These are phyloP conservation scores for Phytopythium cucurbitacearum DNA, from an alignment of 352 stramenopile genomes.

Conservation along the genomic window DNA sequence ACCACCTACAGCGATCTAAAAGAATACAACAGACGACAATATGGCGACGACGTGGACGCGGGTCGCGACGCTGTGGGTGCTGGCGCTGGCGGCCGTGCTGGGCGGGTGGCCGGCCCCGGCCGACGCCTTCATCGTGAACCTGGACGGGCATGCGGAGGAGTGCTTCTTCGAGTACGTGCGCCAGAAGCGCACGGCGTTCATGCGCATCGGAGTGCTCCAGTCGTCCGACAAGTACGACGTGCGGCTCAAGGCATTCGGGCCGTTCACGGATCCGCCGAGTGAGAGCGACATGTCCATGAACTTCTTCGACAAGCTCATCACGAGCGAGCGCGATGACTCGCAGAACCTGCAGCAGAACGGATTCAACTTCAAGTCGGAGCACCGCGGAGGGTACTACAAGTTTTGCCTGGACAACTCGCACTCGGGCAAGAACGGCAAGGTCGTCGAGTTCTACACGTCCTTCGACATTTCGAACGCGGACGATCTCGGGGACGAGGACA, in stretches of 20 bases:
- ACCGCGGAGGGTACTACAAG: slow-evolving; percentile 82
- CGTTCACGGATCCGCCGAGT: slow-evolving; percentile 46
- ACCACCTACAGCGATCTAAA: too few species aligned
- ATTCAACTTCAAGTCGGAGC: slow-evolving; percentile 86
- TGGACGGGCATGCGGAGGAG: slow-evolving; percentile 48
- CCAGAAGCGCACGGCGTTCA: slow-evolving; percentile 80
- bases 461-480: slow-evolving; percentile 77
- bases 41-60: too few species aligned
- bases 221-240: slow-evolving; percentile 72
- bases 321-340: slow-evolving; percentile 46
- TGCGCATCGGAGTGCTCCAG: slow-evolving; percentile 76
- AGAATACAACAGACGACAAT: too few species aligned
- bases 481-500: slow-evolving; percentile 70
- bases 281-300: slow-evolving; percentile 44
- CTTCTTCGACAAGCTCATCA: slow-evolving; percentile 79
- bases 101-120: slow-evolving; percentile 11
- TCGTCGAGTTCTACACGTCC: slow-evolving; percentile 79
- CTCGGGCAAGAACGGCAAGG: slow-evolving; percentile 53
- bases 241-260: slow-evolving; percentile 67
- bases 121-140: slow-evolving; percentile 48
- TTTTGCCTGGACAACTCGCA: slow-evolving; percentile 82
- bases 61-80: slow-evolving; percentile 6
- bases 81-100: slow-evolving; percentile 18
- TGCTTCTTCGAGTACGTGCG: slow-evolving; percentile 86
- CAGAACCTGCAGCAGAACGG: slow-evolving; percentile 83